Percentiles rank a stretch among this genome's conserved stretches.
Conservation (phyloP, 768 basidiomycete species). For the Russula sp. region DNA sequence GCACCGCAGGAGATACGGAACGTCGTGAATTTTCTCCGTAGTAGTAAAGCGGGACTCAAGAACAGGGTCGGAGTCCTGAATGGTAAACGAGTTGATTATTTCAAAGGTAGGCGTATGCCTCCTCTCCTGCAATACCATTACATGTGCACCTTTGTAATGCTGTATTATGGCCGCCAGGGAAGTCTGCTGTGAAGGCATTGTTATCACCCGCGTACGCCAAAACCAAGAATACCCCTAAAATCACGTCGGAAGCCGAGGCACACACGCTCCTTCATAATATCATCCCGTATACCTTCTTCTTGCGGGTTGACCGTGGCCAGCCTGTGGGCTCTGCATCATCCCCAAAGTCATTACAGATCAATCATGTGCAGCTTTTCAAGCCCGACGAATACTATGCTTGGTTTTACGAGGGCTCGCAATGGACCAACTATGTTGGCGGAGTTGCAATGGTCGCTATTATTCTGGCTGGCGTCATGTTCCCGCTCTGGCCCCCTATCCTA, state of each 20-base stretch:
- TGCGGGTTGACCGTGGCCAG: conserved; percentile 76
- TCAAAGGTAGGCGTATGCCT: conserved; percentile 67
- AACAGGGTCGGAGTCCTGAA: conserved; percentile 83
- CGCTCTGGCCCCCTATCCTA: conserved; percentile 92
- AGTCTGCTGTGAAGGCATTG: conserved; percentile 86
- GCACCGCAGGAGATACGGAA: conserved; percentile 76
- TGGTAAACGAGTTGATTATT: conserved; percentile 95
- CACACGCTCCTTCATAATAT: conserved; percentile 54
- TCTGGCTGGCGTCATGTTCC: conserved; percentile 98
- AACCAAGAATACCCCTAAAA: conserved; percentile 67
- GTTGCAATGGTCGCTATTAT: conserved; percentile 87
- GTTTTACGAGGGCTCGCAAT: conserved; percentile 94
- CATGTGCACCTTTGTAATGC: conserved; percentile 8
- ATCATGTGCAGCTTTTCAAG: conserved; percentile 73
- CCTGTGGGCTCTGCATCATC: conserved; percentile 59
- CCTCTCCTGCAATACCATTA: background rate
- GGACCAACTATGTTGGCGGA: conserved; percentile 88
- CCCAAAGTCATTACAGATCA: conserved; percentile 74
- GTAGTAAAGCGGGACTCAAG: conserved; percentile 82
- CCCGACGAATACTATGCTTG: conserved; percentile 86
- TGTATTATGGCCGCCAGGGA: conserved; percentile 46
- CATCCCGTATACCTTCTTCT: conserved; percentile 85
- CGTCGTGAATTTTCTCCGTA: conserved; percentile 81
- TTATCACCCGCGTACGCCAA: conserved; percentile 90
- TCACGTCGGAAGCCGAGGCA: conserved; percentile 74